Conservation (phyloP, 1,284 basidiomycete genomes). For the Austroboletus niveus region DNA sequence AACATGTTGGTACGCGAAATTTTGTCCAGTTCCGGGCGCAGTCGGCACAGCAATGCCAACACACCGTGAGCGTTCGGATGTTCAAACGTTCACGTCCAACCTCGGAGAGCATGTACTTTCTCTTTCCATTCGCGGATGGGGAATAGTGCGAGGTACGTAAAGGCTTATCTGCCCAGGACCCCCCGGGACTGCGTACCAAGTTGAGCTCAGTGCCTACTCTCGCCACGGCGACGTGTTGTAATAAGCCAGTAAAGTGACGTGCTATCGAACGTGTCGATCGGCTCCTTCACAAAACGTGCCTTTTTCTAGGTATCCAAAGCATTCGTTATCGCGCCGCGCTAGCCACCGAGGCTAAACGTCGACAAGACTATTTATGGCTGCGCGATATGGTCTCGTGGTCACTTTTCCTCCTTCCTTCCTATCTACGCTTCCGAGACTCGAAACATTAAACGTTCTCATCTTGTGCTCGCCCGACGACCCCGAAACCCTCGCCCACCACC, state of each 20-base stretch:
- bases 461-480: background rate
- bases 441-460: background rate
- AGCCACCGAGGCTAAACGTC: background rate
- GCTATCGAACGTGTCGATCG: slow-evolving; percentile 7
- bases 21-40: too few relatives aligned
- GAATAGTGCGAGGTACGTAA: background rate
- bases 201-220: background rate
- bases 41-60: background rate
- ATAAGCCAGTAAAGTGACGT: background rate
- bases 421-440: slow-evolving; percentile 4
- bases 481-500: background rate
- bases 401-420: slow-evolving; percentile 17
- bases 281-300: background rate
- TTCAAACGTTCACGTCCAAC: background rate
- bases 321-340: slow-evolving; percentile 11
- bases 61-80: background rate
- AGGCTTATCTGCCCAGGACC: slow-evolving; percentile 13
- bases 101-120: background rate
- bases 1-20: too few relatives aligned
- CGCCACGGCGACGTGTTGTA: background rate
- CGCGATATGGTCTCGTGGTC: background rate
- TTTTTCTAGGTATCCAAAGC: background rate
- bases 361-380: slow-evolving; percentile 14
- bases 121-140: background rate
- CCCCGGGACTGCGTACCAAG: background rate